Evolutionary conservation across 352 stramenopile species (phyloP).

Genomic region (Paralagenidium karlingii): DNA sequence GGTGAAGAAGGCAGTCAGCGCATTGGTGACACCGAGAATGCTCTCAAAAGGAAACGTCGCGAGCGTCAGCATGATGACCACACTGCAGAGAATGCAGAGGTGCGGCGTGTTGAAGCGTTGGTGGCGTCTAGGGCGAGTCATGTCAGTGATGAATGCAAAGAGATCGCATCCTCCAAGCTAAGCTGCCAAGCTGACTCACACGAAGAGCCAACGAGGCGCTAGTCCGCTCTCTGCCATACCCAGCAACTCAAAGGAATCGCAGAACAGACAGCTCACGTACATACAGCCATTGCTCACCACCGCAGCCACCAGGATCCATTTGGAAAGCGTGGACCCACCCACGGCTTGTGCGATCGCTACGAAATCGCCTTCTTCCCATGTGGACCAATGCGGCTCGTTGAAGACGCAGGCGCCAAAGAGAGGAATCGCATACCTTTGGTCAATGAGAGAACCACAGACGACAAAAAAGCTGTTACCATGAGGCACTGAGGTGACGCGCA

Average conservation of each 20-base stretch:
- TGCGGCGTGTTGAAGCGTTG: slow-evolving; percentile 38
- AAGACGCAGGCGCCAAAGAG: slow-evolving; percentile 74
- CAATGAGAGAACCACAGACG: too few relatives aligned
- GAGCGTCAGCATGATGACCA: slow-evolving; percentile 35
- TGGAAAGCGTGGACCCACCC: slow-evolving; percentile 73
- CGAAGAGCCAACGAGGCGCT: slow-evolving; percentile 67
- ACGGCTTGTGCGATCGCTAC: slow-evolving; percentile 71
- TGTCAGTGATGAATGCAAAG: slow-evolving; percentile 3
- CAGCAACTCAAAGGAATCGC: slow-evolving; percentile 83
- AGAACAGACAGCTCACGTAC: slow-evolving; percentile 89
- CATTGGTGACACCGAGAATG: slow-evolving; percentile 82
- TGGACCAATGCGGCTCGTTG: slow-evolving; percentile 35
- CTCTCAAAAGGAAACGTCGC: slow-evolving; percentile 54
- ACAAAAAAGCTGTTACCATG: too few relatives aligned
- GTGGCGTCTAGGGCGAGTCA: slow-evolving; percentile 25
- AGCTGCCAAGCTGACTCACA: slow-evolving; percentile 49
- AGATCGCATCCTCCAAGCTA: too few relatives aligned
- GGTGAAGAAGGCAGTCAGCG: slow-evolving; percentile 77
- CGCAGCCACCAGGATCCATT: slow-evolving; percentile 81
- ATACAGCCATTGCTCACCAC: slow-evolving; percentile 86
- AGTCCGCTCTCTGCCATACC: slow-evolving; percentile 77
- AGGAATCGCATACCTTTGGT: slow-evolving; percentile 79
- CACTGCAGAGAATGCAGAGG: slow-evolving; percentile 22
- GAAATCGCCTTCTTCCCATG: slow-evolving; percentile 88
- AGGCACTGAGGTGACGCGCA: too few relatives aligned